These are phyloP conservation scores for Prunus mongolica DNA, from an alignment of 306 rosid genomes.

Conservation along the genomic window DNA sequence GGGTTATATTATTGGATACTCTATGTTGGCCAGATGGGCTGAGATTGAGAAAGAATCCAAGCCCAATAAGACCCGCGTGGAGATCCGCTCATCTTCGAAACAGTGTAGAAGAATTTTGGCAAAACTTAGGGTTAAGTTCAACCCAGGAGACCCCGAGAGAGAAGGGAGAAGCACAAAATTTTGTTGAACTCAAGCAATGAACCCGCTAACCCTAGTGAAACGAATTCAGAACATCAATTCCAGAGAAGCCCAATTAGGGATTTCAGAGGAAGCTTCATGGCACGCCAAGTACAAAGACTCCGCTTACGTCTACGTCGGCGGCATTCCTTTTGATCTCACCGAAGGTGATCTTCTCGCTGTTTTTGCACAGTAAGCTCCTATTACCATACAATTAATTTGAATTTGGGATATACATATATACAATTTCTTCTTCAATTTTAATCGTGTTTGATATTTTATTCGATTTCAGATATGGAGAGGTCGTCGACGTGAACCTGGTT, in stretches of 20 bases:
- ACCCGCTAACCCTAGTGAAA: slow-evolving; percentile 83
- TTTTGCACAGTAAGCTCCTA: slow-evolving; percentile 65
- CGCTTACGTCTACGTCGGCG: slow-evolving; percentile 78
- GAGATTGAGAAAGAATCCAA: not conserved
- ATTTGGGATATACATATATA: too few species aligned
- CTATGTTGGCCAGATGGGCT: not conserved
- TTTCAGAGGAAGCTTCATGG: slow-evolving; percentile 83
- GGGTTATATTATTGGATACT: too few species aligned
- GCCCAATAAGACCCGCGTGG: not conserved
- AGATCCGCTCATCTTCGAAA: not conserved
- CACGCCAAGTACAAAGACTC: slow-evolving; percentile 84
- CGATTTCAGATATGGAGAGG: slow-evolving; percentile 63
- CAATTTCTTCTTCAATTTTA: not conserved
- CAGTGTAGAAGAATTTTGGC: not conserved
- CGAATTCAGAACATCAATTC: slow-evolving; percentile 79
- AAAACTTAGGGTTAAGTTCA: not conserved
- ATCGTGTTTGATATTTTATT: not conserved
- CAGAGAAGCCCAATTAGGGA: slow-evolving; percentile 69
- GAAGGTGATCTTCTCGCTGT: slow-evolving; percentile 95
- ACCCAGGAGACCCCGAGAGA: not conserved
- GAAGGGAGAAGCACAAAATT: not conserved
- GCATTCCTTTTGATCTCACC: slow-evolving; percentile 86
- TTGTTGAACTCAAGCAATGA: slow-evolving; percentile 37
- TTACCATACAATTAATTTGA: not conserved
- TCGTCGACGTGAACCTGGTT: slow-evolving; percentile 88